Percentiles rank a stretch among this genome's conserved stretches.
Evolutionary conservation across 2,329 filamentous ascomycete genomes (phyloP).

Genomic region (Leptographium procerum): DNA sequence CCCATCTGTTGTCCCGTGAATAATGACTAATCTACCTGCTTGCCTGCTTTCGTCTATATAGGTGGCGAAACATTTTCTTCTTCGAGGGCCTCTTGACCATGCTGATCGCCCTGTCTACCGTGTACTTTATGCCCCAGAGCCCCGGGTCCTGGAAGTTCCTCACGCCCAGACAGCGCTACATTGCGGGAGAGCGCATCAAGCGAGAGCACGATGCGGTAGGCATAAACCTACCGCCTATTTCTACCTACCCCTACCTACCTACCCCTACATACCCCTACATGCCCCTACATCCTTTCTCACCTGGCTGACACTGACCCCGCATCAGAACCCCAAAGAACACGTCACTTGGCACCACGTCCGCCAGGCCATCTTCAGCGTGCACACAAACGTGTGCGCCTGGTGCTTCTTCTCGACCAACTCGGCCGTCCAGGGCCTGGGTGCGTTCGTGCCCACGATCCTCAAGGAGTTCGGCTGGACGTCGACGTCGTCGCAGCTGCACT

Average conservation of each 20-base stretch:
- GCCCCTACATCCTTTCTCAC: too few relatives aligned
- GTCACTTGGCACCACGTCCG: slow-evolving; percentile 38
- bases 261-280: too few relatives aligned
- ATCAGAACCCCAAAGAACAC: slow-evolving; percentile 27
- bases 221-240: neutral
- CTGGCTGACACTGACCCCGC: too few relatives aligned
- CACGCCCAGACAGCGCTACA: slow-evolving; percentile 39
- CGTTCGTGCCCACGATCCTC: slow-evolving; percentile 40
- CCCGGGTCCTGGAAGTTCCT: slow-evolving; percentile 38
- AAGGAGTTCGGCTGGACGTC: slow-evolving; percentile 27
- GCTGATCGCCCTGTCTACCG: slow-evolving; percentile 33
- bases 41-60: too few relatives aligned
- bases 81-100: slow-evolving; percentile 48
- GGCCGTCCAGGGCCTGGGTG: slow-evolving; percentile 41
- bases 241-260: too few relatives aligned
- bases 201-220: slow-evolving; percentile 31
- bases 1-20: neutral
- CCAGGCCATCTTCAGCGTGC: slow-evolving; percentile 40
- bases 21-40: slow-evolving; percentile 24
- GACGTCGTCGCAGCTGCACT: slow-evolving; percentile 29
- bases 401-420: slow-evolving; percentile 51
- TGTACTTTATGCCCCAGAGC: slow-evolving; percentile 38
- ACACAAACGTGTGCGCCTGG: slow-evolving; percentile 46
- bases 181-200: slow-evolving; percentile 39
- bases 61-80: slow-evolving; percentile 51